These are phyloP conservation scores for Penicillium sp. DNA, from an alignment of 2,329 filamentous ascomycete genomes.

Conservation along the genomic window DNA sequence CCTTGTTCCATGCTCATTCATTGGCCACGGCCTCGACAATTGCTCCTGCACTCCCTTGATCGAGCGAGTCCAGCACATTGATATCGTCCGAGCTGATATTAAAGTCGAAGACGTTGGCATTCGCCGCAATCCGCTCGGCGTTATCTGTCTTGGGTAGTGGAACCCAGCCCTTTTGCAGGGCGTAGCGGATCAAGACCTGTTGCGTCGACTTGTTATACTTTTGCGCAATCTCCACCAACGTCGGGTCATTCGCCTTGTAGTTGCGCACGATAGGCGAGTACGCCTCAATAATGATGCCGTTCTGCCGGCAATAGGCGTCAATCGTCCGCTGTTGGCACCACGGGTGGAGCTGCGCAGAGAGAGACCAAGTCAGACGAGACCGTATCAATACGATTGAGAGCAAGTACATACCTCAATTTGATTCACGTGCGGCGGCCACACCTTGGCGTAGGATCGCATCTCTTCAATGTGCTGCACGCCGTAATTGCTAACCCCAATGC, in stretches of 20 bases:
- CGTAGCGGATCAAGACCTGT: conserved; percentile 75
- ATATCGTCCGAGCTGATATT: conserved; percentile 54
- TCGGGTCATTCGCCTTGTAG: conserved; percentile 63
- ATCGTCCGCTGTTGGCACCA: conserved; percentile 62
- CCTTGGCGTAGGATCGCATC: conserved; percentile 58
- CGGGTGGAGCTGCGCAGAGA: conserved; percentile 56
- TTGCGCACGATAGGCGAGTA: conserved; percentile 57
- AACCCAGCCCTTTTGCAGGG: conserved; percentile 69
- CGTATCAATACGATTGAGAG: conserved; percentile 3
- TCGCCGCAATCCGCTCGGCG: conserved; percentile 60
- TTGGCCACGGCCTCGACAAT: conserved; percentile 46
- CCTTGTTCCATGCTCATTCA: conserved; percentile 25
- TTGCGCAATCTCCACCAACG: conserved; percentile 57
- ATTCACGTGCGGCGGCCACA: conserved; percentile 66
- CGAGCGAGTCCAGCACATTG: conserved; percentile 47
- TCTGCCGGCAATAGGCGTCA: conserved; percentile 50
- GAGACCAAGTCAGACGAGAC: not conserved
- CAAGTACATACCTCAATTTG: conserved; percentile 59
- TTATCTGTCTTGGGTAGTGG: conserved; percentile 70
- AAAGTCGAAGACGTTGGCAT: conserved; percentile 59
- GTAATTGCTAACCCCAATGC: conserved; percentile 69
- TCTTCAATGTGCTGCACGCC: conserved; percentile 63
- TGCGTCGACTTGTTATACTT: conserved; percentile 69
- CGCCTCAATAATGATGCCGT: conserved; percentile 50
- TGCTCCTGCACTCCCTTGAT: conserved; percentile 46